A percentile compares a stretch with the other conserved stretches of the same genome.
phyloP scores from a whole-genome alignment of 352 stramenopile genomes.

The Globisporangium cylindrosporum region DNA sequence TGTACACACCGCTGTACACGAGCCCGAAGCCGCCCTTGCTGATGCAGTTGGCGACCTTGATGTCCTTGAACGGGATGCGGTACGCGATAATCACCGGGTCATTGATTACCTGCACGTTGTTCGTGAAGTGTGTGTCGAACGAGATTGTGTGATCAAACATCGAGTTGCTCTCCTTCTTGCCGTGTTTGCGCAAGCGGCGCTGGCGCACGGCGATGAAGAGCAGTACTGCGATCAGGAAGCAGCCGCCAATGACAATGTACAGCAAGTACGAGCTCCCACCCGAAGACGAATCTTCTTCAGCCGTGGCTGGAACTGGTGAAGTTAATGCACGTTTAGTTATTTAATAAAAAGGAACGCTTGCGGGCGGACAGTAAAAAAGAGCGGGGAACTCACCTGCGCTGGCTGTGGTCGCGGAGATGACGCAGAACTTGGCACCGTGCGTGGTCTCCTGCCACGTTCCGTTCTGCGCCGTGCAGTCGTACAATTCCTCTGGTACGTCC shows the following conservation, averaged over 20 bases:
- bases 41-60: slow-evolving; percentile 57
- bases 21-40: slow-evolving; percentile 62
- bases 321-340: too few species aligned
- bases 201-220: slow-evolving; percentile 47
- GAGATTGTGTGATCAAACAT: slow-evolving; percentile 56
- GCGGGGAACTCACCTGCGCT: slow-evolving; percentile 1
- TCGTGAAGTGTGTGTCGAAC: slow-evolving; percentile 53
- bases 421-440: slow-evolving; percentile 38
- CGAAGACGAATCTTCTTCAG: slow-evolving; percentile 22
- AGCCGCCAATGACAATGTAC: slow-evolving; percentile 37
- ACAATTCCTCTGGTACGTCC: slow-evolving; percentile 25
- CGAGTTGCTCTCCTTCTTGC: slow-evolving; percentile 38
- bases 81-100: slow-evolving; percentile 59
- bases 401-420: slow-evolving; percentile 23
- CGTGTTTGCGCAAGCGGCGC: slow-evolving; percentile 29
- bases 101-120: slow-evolving; percentile 54
- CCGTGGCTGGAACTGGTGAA: slow-evolving; percentile 10
- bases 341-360: too few species aligned
- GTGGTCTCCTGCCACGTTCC: slow-evolving; percentile 33
- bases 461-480: slow-evolving; percentile 31
- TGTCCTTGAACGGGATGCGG: slow-evolving; percentile 60
- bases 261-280: slow-evolving; percentile 41
- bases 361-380: too few species aligned
- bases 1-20: slow-evolving; percentile 64
- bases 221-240: slow-evolving; percentile 43